These are phyloP conservation scores for Pleurotus tuber-regium DNA, from an alignment of 768 basidiomycete genomes.

Conservation along the genomic window DNA sequence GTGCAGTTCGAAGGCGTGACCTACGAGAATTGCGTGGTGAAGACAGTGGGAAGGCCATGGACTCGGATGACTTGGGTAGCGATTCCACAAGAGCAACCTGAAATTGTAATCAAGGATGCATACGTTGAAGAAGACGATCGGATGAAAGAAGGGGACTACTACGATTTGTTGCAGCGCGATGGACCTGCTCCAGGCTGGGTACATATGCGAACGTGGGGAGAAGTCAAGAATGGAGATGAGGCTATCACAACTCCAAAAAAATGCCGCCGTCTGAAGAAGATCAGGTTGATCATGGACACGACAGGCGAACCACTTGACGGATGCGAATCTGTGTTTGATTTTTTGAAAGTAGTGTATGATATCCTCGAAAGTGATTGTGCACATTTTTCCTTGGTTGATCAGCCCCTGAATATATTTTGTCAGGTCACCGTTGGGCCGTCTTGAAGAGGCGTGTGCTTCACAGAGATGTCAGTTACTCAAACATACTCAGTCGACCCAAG, in stretches of 20 bases:
- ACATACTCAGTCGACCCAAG: no score
- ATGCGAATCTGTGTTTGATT: neutral
- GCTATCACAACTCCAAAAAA: neutral
- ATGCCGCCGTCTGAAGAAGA: neutral
- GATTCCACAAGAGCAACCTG: neutral
- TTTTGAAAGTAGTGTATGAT: constrained; percentile 9
- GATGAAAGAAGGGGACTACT: neutral
- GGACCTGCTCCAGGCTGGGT: neutral
- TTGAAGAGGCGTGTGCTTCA: no score
- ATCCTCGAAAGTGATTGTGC: constrained; percentile 8
- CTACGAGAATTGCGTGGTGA: neutral
- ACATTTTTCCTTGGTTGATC: no score
- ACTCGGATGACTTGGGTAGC: constrained; percentile 3
- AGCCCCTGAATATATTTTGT: no score
- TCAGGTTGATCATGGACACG: neutral
- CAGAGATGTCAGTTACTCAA: no score
- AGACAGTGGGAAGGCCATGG: neutral
- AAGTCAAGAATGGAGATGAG: neutral
- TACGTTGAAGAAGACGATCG: neutral
- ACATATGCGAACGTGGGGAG: neutral
- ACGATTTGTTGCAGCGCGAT: neutral
- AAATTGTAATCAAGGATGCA: neutral
- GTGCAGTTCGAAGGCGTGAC: neutral
- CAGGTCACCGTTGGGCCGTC: no score
- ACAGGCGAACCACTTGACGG: neutral